Base-by-base conservation (phyloP, 805 yeast species). In the Starmerella lactis-condensi region DNA sequence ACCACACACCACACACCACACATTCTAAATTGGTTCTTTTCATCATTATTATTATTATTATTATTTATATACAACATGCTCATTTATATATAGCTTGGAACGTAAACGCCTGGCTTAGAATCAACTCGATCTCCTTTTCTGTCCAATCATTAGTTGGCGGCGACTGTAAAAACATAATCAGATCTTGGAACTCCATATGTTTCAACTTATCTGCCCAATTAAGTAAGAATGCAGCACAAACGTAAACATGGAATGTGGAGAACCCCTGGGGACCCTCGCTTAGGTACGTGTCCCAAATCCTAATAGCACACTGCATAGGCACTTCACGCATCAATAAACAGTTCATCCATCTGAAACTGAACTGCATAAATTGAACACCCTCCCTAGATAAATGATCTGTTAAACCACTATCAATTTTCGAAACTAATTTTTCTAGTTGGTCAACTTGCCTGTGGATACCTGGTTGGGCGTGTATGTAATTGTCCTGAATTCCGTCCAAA, bases 341-440 rank as follows among this genome's bases (percentile, higher is more conserved):
- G 55, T 89, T 89, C 96, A 89, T 89, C 98, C 98, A 89, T 43
- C 98, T 64, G 58, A 89, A 89, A 14, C 94, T 70, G 53, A 89
- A 89, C 54, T 89, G 98, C 40, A 89, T 70, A 47, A 89, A 89
- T 53, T 89, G 93, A n/a, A 89, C 69, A 29, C 77, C 77, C 50
- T 89, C 94, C 1, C 53, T 47, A 37, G 72, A 72, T 40, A 89
- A 67, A 56, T 89, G 96, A 23, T 61, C 60, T 24, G 72, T 71
- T 21, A 89, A 60, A 17, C 67, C 72, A 2, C 64, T 53, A 47
- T 89, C 96, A 34, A 85, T 83, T 40, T 92, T 64, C 39, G 69
- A 65, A 12, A 83, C 78, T 31, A 89, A 60, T 40, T 72, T 78
- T 33, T 72, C 68, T 39, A 89, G 59, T 42, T 75, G 29, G 19